These are phyloP conservation scores for Penicillium sp. DNA, from an alignment of 2,329 filamentous ascomycete genomes.

Conservation along the genomic window DNA sequence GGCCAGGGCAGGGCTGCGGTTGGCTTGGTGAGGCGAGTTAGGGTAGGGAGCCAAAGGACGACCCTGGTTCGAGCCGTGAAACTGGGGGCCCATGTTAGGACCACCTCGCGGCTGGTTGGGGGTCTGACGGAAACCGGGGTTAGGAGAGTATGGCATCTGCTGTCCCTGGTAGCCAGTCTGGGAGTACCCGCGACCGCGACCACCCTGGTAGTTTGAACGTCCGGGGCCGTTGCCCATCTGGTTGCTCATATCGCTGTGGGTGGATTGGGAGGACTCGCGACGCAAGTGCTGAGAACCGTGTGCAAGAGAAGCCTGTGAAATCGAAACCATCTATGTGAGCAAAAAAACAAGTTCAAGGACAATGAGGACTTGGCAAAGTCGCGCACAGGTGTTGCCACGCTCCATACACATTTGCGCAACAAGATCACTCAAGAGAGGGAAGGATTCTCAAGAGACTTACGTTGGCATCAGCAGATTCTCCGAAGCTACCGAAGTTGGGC, in stretches of 20 bases:
- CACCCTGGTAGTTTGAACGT: constrained; percentile 57
- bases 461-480: constrained; percentile 65
- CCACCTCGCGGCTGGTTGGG: constrained; percentile 53
- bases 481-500: constrained; percentile 79
- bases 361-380: not conserved
- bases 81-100: constrained; percentile 54
- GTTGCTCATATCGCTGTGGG: constrained; percentile 69
- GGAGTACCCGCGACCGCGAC: constrained; percentile 60
- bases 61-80: constrained; percentile 47
- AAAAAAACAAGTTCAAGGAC: constrained; percentile 9
- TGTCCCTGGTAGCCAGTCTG: constrained; percentile 51
- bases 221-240: constrained; percentile 51
- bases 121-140: constrained; percentile 52
- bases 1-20: constrained; percentile 65
- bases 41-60: constrained; percentile 48
- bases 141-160: constrained; percentile 55
- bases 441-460: constrained; percentile 53
- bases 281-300: constrained; percentile 73
- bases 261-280: constrained; percentile 81
- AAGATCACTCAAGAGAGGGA: not conserved
- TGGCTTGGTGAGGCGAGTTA: constrained; percentile 65
- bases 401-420: not conserved
- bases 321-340: constrained; percentile 65
- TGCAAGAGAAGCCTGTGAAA: constrained; percentile 61
- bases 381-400: constrained; percentile 1